phyloP scores from a whole-genome alignment of 2,329 filamentous ascomycete species.

The Cytospora leucostoma region DNA sequence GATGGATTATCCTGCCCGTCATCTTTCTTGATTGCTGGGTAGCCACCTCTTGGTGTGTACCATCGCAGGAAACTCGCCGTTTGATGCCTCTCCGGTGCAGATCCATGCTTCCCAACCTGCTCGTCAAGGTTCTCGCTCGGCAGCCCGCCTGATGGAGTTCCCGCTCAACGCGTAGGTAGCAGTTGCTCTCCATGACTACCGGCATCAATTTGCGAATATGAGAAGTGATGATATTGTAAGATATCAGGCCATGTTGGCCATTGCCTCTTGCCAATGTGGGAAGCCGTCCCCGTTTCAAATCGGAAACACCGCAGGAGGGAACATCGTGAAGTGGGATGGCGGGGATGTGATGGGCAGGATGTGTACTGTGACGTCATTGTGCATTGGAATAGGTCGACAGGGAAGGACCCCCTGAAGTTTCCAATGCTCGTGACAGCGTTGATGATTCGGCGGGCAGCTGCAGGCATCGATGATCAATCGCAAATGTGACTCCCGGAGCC shows the following conservation, averaged over 20 bases:
- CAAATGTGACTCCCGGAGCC: too few species aligned
- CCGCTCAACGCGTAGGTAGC: background rate
- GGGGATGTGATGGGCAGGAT: background rate
- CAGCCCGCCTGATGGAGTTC: background rate
- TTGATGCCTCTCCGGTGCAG: background rate
- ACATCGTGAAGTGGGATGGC: background rate
- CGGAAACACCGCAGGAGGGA: background rate
- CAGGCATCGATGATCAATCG: background rate
- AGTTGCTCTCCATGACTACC: background rate
- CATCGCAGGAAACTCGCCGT: background rate
- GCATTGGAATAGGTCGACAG: background rate
- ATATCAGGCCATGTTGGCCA: background rate
- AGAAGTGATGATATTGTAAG: background rate
- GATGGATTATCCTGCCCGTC: background rate
- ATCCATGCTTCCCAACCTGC: background rate
- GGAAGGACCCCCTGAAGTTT: too few species aligned
- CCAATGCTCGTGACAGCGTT: background rate
- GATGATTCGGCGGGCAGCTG: background rate
- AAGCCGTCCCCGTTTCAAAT: background rate
- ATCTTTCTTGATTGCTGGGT: background rate
- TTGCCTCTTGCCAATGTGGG: background rate
- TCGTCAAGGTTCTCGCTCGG: background rate
- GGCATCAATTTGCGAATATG: background rate
- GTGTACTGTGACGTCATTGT: background rate
- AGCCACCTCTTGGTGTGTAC: background rate